A percentile compares a stretch with the other conserved stretches of the same genome.
These are phyloP conservation scores for Neocatenulostroma microsporum DNA, from an alignment of 2,329 filamentous ascomycete species.

Conservation along the genomic window DNA sequence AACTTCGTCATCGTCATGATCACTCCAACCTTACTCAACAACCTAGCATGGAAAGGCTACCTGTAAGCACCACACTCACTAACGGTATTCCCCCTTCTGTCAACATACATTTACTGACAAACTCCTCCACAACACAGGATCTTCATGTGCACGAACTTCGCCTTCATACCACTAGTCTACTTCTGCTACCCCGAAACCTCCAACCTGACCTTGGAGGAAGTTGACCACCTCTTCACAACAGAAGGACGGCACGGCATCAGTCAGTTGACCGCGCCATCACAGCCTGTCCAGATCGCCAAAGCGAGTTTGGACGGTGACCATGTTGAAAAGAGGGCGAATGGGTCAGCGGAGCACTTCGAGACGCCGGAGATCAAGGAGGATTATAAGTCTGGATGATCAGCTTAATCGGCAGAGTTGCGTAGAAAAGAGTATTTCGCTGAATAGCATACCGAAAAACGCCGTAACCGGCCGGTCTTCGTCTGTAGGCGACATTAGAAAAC, in stretches of 20 bases:
- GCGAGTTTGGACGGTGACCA: constrained; percentile 5
- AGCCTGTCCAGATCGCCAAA: constrained; percentile 20
- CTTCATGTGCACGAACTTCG: constrained; percentile 32
- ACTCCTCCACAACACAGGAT: too few relatives aligned
- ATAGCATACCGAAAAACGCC: too few relatives aligned
- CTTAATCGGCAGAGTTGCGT: too few relatives aligned
- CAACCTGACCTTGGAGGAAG: constrained; percentile 53
- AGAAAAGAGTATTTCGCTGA: too few relatives aligned
- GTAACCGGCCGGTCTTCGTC: too few relatives aligned
- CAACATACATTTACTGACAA: too few relatives aligned
- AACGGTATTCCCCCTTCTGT: too few relatives aligned
- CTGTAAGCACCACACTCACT: too few relatives aligned
- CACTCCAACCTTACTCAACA: constrained; percentile 40
- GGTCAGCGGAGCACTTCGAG: constrained; percentile 5
- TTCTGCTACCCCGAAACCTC: constrained; percentile 57
- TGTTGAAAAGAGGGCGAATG: constrained; percentile 2
- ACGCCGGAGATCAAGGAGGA: constrained; percentile 5
- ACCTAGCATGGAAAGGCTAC: constrained; percentile 44
- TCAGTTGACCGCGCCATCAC: constrained; percentile 14
- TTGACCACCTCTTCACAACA: constrained; percentile 55
- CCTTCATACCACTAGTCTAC: constrained; percentile 29
- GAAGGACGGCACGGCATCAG: constrained; percentile 20
- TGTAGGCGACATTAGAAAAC: too few relatives aligned
- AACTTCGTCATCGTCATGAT: constrained; percentile 46
- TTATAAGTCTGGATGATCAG: constrained; percentile 3